phyloP scores from a whole-genome alignment of 768 basidiomycete genomes.

The Naematelia encephala region DNA sequence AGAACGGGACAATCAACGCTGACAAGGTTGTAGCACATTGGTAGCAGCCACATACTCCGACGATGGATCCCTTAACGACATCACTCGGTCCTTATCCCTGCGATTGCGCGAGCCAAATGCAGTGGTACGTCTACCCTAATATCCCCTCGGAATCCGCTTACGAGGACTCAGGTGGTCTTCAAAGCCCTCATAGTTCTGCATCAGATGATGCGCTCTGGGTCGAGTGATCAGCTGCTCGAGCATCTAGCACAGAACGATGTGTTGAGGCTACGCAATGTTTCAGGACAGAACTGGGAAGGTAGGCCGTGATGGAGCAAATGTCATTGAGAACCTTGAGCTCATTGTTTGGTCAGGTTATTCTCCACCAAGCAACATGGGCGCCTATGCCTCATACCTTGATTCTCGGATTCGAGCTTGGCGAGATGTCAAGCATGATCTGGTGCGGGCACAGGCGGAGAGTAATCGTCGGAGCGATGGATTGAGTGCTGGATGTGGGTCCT shows the following conservation, averaged over 20 bases:
- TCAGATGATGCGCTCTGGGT: slow-evolving; percentile 94
- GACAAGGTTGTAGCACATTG: slow-evolving; percentile 59
- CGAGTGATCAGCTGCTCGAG: slow-evolving; percentile 84
- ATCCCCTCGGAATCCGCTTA: neutral
- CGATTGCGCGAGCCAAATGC: slow-evolving; percentile 87
- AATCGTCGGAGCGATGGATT: slow-evolving; percentile 59
- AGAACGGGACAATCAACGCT: neutral
- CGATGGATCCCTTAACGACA: slow-evolving; percentile 87
- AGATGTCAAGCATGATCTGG: slow-evolving; percentile 88
- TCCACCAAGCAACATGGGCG: slow-evolving; percentile 77
- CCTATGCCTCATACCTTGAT: slow-evolving; percentile 86
- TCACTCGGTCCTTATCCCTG: slow-evolving; percentile 80
- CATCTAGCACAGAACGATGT: slow-evolving; percentile 75
- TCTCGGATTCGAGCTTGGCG: slow-evolving; percentile 80
- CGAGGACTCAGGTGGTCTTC: slow-evolving; percentile 73
- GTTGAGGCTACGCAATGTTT: slow-evolving; percentile 75
- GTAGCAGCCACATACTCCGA: slow-evolving; percentile 96
- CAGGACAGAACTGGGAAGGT: slow-evolving; percentile 87
- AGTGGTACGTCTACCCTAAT: slow-evolving; percentile 59
- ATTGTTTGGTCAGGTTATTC: slow-evolving; percentile 63
- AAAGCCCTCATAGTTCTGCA: slow-evolving; percentile 94
- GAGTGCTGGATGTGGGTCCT: slow-evolving; percentile 33
- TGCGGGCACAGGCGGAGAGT: slow-evolving; percentile 86
- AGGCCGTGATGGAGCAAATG: slow-evolving; percentile 6
- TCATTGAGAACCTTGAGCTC: slow-evolving; percentile 2